phyloP scores from a whole-genome alignment of 2,329 filamentous ascomycete genomes.

The Nemania abortiva region DNA sequence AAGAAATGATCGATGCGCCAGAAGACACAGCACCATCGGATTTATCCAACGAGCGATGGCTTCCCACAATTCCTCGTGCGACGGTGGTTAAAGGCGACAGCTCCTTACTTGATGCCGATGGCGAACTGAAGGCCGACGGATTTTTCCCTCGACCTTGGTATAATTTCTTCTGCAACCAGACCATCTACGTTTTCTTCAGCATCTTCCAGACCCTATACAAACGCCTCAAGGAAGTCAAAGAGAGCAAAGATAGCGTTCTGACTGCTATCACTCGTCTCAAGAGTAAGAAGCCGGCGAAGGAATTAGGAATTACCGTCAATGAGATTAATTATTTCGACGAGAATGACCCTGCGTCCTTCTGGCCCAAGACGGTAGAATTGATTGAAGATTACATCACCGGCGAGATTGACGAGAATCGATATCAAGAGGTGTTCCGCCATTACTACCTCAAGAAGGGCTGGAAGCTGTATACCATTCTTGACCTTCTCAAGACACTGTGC shows the following conservation, averaged over 20 bases:
- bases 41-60: conserved; percentile 72
- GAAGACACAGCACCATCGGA: conserved; percentile 72
- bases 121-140: conserved; percentile 79
- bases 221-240: conserved; percentile 85
- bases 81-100: conserved; percentile 67
- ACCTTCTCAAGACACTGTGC: conserved; percentile 83
- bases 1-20: conserved; percentile 74
- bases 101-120: conserved; percentile 68
- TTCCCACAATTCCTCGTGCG: conserved; percentile 70
- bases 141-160: conserved; percentile 84
- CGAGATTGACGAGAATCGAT: conserved; percentile 83
- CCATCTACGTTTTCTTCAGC: conserved; percentile 93
- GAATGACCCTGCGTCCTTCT: conserved; percentile 76
- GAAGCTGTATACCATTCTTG: conserved; percentile 93
- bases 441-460: conserved; percentile 93
- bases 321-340: conserved; percentile 81
- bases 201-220: conserved; percentile 93
- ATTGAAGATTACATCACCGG: conserved; percentile 88
- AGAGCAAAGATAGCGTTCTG: conserved; percentile 78
- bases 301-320: conserved; percentile 86
- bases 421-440: conserved; percentile 90
- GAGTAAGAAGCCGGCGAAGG: conserved; percentile 81
- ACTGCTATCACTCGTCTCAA: conserved; percentile 80
- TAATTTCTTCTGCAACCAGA: conserved; percentile 92
- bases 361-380: conserved; percentile 85